Percentiles rank a stretch among this genome's conserved stretches.
Evolutionary conservation across 768 basidiomycete genomes (phyloP).

Genomic region (Ramaria sp.): DNA sequence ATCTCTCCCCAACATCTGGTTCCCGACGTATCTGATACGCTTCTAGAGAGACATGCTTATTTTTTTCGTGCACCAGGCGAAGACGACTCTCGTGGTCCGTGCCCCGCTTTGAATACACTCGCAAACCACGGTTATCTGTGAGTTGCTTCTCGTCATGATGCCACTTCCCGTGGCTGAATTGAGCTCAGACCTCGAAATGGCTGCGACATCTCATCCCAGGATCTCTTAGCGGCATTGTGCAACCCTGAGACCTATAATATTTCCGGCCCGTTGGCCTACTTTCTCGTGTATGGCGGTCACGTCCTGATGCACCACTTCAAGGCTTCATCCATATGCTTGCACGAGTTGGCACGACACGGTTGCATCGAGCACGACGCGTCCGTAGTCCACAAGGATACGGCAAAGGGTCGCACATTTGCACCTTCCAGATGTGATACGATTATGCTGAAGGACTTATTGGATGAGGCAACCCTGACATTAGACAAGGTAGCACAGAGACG

Average conservation of each 20-base stretch:
- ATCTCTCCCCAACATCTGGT: too few species aligned
- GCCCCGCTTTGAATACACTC: constrained; percentile 64
- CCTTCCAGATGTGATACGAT: constrained; percentile 11
- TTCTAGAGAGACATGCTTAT: not conserved
- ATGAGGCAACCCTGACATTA: not conserved
- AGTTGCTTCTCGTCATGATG: too few species aligned
- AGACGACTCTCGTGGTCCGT: constrained; percentile 25
- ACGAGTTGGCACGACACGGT: constrained; percentile 19
- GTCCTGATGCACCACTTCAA: constrained; percentile 29
- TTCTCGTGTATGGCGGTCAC: constrained; percentile 41
- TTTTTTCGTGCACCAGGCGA: not conserved
- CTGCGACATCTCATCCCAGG: not conserved
- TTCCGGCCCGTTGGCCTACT: constrained; percentile 40
- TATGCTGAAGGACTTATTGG: constrained; percentile 13
- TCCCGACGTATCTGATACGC: too few species aligned
- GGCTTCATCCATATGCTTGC: constrained; percentile 7
- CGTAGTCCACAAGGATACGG: constrained; percentile 18
- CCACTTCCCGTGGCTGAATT: too few species aligned
- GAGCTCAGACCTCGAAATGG: not conserved
- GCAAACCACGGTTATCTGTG: constrained; percentile 73
- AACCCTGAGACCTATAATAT: constrained; percentile 37
- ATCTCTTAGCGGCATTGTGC: not conserved
- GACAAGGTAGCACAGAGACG: not conserved
- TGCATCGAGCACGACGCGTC: constrained; percentile 21
- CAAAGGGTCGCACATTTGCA: constrained; percentile 14